Evolutionary conservation across 2,329 filamentous ascomycete genomes (phyloP).

Genomic region (Delphinella strobiligena): DNA sequence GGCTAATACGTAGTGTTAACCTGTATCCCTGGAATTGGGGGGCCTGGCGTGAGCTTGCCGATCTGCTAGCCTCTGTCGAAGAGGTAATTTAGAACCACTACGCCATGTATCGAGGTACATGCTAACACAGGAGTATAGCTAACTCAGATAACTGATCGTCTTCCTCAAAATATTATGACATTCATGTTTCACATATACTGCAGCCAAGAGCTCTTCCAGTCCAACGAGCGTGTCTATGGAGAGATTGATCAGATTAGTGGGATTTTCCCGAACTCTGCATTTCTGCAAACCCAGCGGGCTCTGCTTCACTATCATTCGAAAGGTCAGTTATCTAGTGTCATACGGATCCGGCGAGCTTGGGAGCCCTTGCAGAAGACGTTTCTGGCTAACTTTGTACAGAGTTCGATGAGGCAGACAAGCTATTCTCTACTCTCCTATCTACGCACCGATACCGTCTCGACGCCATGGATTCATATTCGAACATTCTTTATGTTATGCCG

Average conservation of each 20-base stretch:
- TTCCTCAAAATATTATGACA: slow-evolving; percentile 84
- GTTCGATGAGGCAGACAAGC: slow-evolving; percentile 50
- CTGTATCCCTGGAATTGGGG: slow-evolving; percentile 94
- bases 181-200: slow-evolving; percentile 90
- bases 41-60: slow-evolving; percentile 85
- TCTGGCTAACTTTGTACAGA: slow-evolving; percentile 25
- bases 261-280: slow-evolving; percentile 81
- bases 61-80: slow-evolving; percentile 65
- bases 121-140: slow-evolving; percentile 35
- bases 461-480: slow-evolving; percentile 89
- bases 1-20: slow-evolving; percentile 79
- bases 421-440: slow-evolving; percentile 57
- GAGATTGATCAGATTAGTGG: slow-evolving; percentile 64
- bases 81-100: too few relatives aligned
- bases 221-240: slow-evolving; percentile 60
- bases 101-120: slow-evolving; percentile 6
- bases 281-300: slow-evolving; percentile 80
- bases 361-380: background rate
- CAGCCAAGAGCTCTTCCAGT: slow-evolving; percentile 84
- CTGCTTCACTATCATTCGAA: slow-evolving; percentile 85
- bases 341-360: too few relatives aligned
- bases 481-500: slow-evolving; percentile 90
- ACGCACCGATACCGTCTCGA: slow-evolving; percentile 64
- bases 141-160: slow-evolving; percentile 38
- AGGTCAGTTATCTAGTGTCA: slow-evolving; percentile 17